phyloP scores from a whole-genome alignment of 2,329 filamentous ascomycete species.

The Colletotrichum cordylinicola region DNA sequence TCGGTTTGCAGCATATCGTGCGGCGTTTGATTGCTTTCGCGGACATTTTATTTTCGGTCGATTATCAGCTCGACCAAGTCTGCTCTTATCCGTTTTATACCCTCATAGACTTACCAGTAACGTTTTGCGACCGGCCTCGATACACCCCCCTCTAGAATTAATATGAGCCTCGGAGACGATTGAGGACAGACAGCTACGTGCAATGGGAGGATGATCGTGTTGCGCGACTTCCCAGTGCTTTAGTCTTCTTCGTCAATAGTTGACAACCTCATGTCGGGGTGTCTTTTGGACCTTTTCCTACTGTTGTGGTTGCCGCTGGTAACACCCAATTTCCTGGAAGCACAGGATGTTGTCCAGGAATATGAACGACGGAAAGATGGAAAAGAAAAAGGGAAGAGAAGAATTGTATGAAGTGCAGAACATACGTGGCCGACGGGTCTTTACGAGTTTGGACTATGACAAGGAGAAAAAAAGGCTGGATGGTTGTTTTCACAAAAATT shows the following conservation, averaged over 20 bases:
- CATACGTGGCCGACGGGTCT: background rate
- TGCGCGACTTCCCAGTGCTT: background rate
- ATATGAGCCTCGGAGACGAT: background rate
- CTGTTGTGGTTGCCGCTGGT: background rate
- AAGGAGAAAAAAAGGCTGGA: background rate
- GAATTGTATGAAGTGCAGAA: background rate
- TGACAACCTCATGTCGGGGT: background rate
- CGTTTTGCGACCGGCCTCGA: slow-evolving; percentile 17
- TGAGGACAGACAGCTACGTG: background rate
- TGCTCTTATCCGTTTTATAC: slow-evolving; percentile 23
- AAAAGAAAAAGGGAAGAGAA: background rate
- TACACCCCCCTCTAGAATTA: slow-evolving; percentile 10
- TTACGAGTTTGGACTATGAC: slow-evolving; percentile 12
- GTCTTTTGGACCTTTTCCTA: background rate
- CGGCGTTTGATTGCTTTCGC: slow-evolving; percentile 18
- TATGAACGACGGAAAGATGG: background rate
- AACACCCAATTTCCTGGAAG: background rate
- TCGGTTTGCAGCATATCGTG: slow-evolving; percentile 10
- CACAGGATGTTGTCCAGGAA: background rate
- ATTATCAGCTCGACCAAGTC: slow-evolving; percentile 13
- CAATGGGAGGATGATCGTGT: background rate
- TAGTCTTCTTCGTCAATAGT: background rate
- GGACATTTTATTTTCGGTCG: background rate
- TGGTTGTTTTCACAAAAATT: background rate
- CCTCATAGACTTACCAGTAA: slow-evolving; percentile 23